These are phyloP conservation scores for Picea abies DNA, from an alignment of 83 land plant genomes.

Conservation along the genomic window DNA sequence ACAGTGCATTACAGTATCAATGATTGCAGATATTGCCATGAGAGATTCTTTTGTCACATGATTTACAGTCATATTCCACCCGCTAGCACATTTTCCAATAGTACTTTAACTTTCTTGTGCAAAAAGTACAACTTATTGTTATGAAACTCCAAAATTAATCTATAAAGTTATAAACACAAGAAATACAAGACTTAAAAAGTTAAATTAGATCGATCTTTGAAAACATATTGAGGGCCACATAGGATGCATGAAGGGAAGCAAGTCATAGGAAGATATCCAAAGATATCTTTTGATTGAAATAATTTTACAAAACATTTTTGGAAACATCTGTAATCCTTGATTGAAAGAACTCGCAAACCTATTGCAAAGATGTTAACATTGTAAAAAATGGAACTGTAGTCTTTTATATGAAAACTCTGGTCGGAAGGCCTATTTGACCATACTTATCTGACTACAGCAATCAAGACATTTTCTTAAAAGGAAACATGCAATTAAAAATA, in stretches of 20 bases:
- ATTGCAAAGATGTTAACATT: not conserved
- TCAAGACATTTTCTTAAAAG: not conserved
- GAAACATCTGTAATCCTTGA: not conserved
- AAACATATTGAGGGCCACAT: not conserved
- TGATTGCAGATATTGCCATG: too few species aligned
- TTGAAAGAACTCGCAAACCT: not conserved
- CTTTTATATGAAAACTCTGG: not conserved
- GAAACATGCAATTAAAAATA: not conserved
- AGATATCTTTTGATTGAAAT: too few species aligned
- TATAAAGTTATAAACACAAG: conserved; percentile 7
- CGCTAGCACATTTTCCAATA: not conserved
- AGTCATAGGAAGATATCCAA: too few species aligned
- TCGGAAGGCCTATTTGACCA: not conserved
- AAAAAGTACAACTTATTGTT: not conserved
- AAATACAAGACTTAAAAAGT: not conserved
- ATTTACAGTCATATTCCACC: not conserved
- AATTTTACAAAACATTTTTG: not conserved
- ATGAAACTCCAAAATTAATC: conserved; percentile 1
- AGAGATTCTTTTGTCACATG: not conserved
- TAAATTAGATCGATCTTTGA: not conserved
- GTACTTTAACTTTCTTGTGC: conserved; percentile 5
- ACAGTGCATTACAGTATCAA: too few species aligned
- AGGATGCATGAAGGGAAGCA: too few species aligned
- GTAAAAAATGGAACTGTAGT: not conserved
- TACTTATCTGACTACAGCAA: conserved; percentile 1